These are phyloP conservation scores for Dimargaris cristalligena DNA, from an alignment of 192 early-diverging fungal genomes.

Conservation along the genomic window DNA sequence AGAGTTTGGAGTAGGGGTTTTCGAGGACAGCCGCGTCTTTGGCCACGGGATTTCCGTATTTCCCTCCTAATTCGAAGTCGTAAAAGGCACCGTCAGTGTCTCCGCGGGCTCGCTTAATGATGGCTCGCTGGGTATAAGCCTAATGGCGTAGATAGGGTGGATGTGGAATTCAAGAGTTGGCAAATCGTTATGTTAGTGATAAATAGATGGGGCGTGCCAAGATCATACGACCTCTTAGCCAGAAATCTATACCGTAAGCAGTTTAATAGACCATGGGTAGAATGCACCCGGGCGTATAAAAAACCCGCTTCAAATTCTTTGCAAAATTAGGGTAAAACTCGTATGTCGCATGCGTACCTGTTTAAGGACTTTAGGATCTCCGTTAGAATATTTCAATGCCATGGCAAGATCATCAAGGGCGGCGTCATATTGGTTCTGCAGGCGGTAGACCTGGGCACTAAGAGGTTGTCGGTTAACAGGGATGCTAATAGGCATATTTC, in stretches of 20 bases:
- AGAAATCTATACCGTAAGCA: background rate
- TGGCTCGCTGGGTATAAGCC: constrained; percentile 47
- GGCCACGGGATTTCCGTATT: constrained; percentile 41
- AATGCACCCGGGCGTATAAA: background rate
- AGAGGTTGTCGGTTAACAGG: background rate
- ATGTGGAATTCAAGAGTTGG: background rate
- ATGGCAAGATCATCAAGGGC: constrained; percentile 33
- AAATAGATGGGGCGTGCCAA: background rate
- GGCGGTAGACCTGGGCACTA: constrained; percentile 25
- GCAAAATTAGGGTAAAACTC: background rate
- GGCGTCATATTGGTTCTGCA: constrained; percentile 19
- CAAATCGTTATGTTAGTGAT: background rate
- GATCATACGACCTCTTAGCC: background rate
- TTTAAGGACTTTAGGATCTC: constrained; percentile 18
- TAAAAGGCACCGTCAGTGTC: constrained; percentile 30
- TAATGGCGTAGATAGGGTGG: constrained; percentile 15
- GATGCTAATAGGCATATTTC: background rate
- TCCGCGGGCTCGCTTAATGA: constrained; percentile 28
- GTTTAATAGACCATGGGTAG: background rate
- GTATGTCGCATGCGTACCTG: constrained; percentile 12
- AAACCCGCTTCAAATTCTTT: background rate
- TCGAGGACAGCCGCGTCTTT: constrained; percentile 32
- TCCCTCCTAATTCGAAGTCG: constrained; percentile 40
- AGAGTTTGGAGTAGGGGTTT: constrained; percentile 58
- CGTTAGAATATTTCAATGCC: constrained; percentile 35